Base-by-base conservation (phyloP, 1,284 basidiomycete genomes). In the Entoloma clypeatum region DNA sequence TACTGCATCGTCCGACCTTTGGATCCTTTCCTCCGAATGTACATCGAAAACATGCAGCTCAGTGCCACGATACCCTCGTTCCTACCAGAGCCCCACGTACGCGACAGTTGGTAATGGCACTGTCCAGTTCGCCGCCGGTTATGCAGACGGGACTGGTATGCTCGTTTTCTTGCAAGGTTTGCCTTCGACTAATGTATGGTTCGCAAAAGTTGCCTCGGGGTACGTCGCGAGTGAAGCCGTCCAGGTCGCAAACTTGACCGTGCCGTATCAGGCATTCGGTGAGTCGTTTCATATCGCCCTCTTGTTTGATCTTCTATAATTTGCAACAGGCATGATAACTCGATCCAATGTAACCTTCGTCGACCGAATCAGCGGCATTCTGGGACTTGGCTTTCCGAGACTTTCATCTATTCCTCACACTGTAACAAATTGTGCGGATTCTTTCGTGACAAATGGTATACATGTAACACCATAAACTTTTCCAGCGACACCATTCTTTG, bases 1-100 rank as follows among this genome's bases (percentile, higher is more conserved):
- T 58, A 87, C 86, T 1, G 86, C 70, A n/a, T 88, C 86, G 3
- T 72, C 84, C 8, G 83, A 86, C 58, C 56, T 83, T 13, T 89
- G 84, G 85, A 51, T 87, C 11, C 55, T 77, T 33, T 82, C 84
- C 17, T 79, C 83, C 3, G 68, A 57, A 5, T 88, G 86, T 60
- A 58, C 59, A n/a, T 69, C 75, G 5, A 55, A 55, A 10, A 52
- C 67, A 0, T 89, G 86, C 57, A 64, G 64, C 30, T 53, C 55
- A 1, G 63, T 80, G 11, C 86, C 86, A 11, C 68, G 67, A 43
- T 89, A 86, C 58, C 85, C 82, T 11, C 65, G 86, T 45, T 56
- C 58, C 6, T 87, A 82, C 55, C 55, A 69, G 37, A 87, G 81
- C 45, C 69, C 80, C 1, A 77, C 83, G 2, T 89, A 84, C 51